Percentiles rank a stretch among this genome's conserved stretches.
Evolutionary conservation across 164 flowering plant genomes (phyloP).

Genomic region (Tetracentron sinense): DNA sequence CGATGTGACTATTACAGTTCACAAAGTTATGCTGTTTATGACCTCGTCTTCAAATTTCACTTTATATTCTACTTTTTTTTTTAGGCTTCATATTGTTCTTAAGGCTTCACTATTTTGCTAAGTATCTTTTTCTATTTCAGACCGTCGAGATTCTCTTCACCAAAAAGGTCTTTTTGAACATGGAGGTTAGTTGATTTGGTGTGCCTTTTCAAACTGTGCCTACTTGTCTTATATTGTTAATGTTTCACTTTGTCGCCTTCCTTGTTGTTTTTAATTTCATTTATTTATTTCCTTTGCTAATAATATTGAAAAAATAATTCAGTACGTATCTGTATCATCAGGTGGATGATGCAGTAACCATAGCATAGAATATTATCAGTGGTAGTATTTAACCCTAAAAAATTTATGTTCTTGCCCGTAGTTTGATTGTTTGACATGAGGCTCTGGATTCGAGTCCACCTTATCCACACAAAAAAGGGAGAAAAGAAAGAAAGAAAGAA

Average conservation of each 20-base stretch:
- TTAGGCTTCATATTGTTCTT: neutral
- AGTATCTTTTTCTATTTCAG: constrained; percentile 46
- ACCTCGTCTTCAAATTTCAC: neutral
- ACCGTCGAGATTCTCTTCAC: constrained; percentile 88
- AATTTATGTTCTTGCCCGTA: neutral
- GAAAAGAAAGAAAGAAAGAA: too few relatives aligned
- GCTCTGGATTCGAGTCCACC: too few relatives aligned
- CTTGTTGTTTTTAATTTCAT: neutral
- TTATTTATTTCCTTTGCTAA: neutral
- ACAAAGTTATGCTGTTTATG: too few relatives aligned
- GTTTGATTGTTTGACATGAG: too few relatives aligned
- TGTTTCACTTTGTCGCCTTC: neutral
- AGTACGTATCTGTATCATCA: neutral
- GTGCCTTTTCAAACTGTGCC: neutral
- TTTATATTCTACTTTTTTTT: too few relatives aligned
- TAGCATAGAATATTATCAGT: neutral
- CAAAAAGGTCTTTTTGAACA: constrained; percentile 55
- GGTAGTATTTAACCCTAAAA: neutral
- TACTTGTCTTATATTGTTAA: constrained; percentile 1
- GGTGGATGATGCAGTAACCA: neutral
- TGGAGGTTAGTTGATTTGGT: constrained; percentile 64
- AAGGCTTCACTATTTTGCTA: constrained; percentile 1
- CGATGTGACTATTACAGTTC: neutral
- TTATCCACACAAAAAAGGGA: too few relatives aligned
- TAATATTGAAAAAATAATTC: neutral